A percentile compares a stretch with the other conserved stretches of the same genome.
phyloP scores from a whole-genome alignment of 306 rosid species.

The Cucumis cinereus region DNA sequence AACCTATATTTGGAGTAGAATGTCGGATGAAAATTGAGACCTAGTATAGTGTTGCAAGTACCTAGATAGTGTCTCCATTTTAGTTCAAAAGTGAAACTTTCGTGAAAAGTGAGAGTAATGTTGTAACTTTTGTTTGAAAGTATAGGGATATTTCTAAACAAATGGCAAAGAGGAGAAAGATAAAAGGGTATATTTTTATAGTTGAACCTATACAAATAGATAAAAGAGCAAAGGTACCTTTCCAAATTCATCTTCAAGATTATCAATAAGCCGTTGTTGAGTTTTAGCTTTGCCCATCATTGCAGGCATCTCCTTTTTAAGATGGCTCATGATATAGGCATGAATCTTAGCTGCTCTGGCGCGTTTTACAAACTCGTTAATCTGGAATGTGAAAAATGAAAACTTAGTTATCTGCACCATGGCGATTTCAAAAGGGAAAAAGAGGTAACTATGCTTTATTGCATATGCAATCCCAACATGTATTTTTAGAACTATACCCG shows the following conservation, averaged over 20 bases:
- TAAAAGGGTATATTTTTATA: too few species aligned
- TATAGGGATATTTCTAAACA: too few species aligned
- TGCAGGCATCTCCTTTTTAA: slow-evolving; percentile 43
- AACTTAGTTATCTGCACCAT: background rate
- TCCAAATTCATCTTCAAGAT: slow-evolving; percentile 38
- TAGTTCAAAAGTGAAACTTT: too few species aligned
- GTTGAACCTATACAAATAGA: too few species aligned
- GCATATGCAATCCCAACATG: background rate
- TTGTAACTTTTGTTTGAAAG: too few species aligned
- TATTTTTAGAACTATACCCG: slow-evolving; percentile 27
- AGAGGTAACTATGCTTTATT: background rate
- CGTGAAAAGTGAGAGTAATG: too few species aligned
- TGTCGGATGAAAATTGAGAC: background rate
- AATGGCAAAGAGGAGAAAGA: too few species aligned
- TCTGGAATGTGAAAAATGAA: slow-evolving; percentile 13
- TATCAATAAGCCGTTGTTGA: slow-evolving; percentile 35
- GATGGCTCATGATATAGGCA: slow-evolving; percentile 41
- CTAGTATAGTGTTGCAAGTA: too few species aligned
- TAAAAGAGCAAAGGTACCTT: slow-evolving; percentile 12
- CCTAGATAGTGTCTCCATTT: background rate
- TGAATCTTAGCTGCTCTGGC: slow-evolving; percentile 38
- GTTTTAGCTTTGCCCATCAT: slow-evolving; percentile 39
- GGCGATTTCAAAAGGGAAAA: background rate
- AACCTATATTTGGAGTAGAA: background rate
- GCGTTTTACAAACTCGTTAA: slow-evolving; percentile 41